Base-by-base conservation (phyloP, 345 rosid species). In the Lagerstroemia speciosa region DNA sequence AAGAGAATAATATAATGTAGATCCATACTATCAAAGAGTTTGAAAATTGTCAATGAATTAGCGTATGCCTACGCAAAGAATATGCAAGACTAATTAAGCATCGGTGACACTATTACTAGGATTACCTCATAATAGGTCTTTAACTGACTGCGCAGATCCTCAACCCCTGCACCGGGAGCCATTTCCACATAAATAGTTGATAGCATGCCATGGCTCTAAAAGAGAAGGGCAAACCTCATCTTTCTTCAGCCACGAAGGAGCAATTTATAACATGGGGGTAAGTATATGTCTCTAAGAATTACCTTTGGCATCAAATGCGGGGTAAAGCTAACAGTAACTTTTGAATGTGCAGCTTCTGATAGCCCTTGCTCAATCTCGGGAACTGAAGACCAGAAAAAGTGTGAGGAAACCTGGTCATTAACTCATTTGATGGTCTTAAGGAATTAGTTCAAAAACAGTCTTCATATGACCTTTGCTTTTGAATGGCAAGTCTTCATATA, bases 281-380 rank as follows among this genome's bases (percentile, higher is more conserved):
- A 14, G 19, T 29, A 5, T 32, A 19, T 50, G 36, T n/a, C n/a
- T 30, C n/a, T 14, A 76, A 62, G 5, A 65, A 27, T 66, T 83
- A 94, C 99, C 99, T 89, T 91, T 73, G 99, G 98, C 96, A 91
- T 94, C 68, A 94, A 83, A 83, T 94, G 99, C 1, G 99, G 99
- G 36, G 99, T 94, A 77, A 94, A 89, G 84, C 99, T 91, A 81
- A 91, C 89, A 3, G 84, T 89, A 67, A 94, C 70, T 85, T 90
- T 83, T 53, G 92, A 88, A 63, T 46, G 60, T 12, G 89, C 86
- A 73, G 73, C 93, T 74, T 88, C 91, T 57, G 98, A 82, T 45
- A 92, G 79, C 37, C 99, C 99, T 68, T 94, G 98, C 77, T 94
- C 98, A 58, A 94, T 94, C 87, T 94, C 98, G 27, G 99, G 99